Percentiles rank a stretch among this genome's conserved stretches.
Conservation (phyloP, 176 grass and related monocot species). For the Phoenix roebelenii region DNA sequence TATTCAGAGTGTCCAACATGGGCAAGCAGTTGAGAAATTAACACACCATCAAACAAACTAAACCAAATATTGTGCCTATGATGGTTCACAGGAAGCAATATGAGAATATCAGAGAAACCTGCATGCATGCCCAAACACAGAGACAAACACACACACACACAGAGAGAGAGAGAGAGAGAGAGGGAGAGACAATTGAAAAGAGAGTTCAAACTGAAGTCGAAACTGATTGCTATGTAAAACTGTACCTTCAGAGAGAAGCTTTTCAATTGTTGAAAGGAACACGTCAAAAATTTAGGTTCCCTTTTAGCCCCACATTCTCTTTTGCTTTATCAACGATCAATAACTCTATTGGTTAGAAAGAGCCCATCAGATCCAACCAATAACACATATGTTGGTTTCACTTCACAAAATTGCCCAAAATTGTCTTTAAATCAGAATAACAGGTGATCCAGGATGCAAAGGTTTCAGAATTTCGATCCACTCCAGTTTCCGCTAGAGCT, state of each 20-base stretch:
- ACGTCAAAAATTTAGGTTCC: conserved; percentile 45
- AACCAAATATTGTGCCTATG: too few species aligned
- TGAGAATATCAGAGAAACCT: too few species aligned
- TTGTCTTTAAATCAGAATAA: conserved; percentile 1
- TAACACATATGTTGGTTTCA: neutral
- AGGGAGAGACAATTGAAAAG: too few species aligned
- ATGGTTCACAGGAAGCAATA: too few species aligned
- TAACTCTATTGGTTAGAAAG: conserved; percentile 7
- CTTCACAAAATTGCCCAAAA: neutral
- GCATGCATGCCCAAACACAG: too few species aligned
- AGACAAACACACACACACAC: too few species aligned
- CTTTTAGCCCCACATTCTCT: conserved; percentile 15
- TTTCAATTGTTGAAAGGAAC: conserved; percentile 48
- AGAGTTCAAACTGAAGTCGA: neutral
- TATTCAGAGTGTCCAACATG: too few species aligned
- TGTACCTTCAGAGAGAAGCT: conserved; percentile 4
- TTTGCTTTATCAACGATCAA: neutral
- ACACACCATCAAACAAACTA: too few species aligned
- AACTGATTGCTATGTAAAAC: neutral
- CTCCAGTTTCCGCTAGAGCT: neutral
- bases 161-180: too few species aligned
- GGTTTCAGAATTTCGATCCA: neutral
- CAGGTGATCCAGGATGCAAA: neutral
- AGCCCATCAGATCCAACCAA: neutral
- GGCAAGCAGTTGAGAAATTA: too few species aligned